Evolutionary conservation across 352 stramenopile species (phyloP), one percentile per base, ranked within the genome.

Genomic region (Halophytophthora batemanensis): DNA sequence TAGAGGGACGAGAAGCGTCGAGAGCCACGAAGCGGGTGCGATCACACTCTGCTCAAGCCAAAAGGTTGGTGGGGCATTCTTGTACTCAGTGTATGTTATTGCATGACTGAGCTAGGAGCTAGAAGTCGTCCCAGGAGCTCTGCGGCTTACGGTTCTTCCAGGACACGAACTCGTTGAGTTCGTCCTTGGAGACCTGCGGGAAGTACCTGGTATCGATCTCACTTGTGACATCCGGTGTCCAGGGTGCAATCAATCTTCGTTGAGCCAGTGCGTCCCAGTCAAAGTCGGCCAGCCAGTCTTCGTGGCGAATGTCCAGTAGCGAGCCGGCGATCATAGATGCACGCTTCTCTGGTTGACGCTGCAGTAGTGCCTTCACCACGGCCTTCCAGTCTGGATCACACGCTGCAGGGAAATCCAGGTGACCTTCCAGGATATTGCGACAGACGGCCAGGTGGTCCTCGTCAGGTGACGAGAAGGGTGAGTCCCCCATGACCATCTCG

Each of bases 361-460:
- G 59, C 11, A 86, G 53, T 33, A 86, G 54, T n/a, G 53, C 45
- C 36, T 61, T 44, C 3, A 86, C 69, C 0, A 75, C 36, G 3
- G 52, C 51, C 50, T 77, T 71, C 71, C 74, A 86, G 10, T 37
- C 15, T 0, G 52, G 41, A 25, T 86, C 64, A n/a, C 59, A 72
- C 14, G 50, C 18, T n/a, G 56, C 46, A 45, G 93, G 93, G 49
- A 98, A 98, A 52, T 82, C 90, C 45, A 98, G 64, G 58, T 97
- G 95, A 18, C 89, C 90, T 33, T 82, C 82, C 2, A 98, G 64
- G 45, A 98, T 97, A 38, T 96, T 89, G 65, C 97, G 87, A 70
- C 97, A 98, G 33, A 98, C 96, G 23, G 86, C 82, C 71, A 98
- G 96, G 12, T 93, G 91, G 56, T 98, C 93, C 50, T 98, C 87